A percentile compares a stretch with the other conserved stretches of the same genome.
Evolutionary conservation across 2,329 filamentous ascomycete genomes (phyloP).

Genomic region (Metarhizium brunneum): DNA sequence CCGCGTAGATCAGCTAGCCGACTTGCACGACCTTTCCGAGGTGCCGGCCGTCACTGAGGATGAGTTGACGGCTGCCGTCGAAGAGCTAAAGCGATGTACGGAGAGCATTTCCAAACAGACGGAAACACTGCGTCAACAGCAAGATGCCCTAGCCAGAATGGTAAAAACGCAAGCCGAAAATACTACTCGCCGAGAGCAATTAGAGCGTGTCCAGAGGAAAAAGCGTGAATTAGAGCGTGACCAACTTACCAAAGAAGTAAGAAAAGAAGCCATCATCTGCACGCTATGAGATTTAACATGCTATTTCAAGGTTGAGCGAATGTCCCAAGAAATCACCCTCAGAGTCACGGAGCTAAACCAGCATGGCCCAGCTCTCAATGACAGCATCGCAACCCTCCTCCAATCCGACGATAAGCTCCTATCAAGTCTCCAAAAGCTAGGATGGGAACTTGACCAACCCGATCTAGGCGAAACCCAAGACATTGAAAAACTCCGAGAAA

Average conservation of each 20-base stretch:
- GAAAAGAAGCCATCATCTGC: conserved; percentile 1
- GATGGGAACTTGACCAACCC: conserved; percentile 47
- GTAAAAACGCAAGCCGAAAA: conserved; percentile 30
- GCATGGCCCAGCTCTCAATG: conserved; percentile 37
- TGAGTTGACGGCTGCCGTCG: conserved; percentile 52
- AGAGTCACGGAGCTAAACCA: conserved; percentile 40
- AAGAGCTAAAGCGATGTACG: conserved; percentile 56
- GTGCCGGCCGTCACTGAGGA: conserved; percentile 46
- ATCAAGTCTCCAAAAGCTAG: conserved; percentile 55
- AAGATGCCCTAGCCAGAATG: conserved; percentile 46
- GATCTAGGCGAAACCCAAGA: conserved; percentile 41
- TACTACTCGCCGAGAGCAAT: conserved; percentile 17
- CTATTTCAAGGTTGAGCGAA: conserved; percentile 33
- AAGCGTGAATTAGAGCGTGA: conserved; percentile 28
- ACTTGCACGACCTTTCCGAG: conserved; percentile 33
- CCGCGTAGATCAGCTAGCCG: conserved; percentile 35
- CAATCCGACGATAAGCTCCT: conserved; percentile 57
- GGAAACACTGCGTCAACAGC: conserved; percentile 51
- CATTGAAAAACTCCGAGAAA: conserved; percentile 49
- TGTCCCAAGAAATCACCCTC: conserved; percentile 37
- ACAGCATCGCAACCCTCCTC: conserved; percentile 40
- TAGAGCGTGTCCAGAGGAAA: conserved; percentile 18
- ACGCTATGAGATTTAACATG: neutral
- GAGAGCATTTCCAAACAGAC: conserved; percentile 55
- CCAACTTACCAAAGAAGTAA: conserved; percentile 33